Base-by-base conservation (phyloP, 345 rosid species). In the Excoecaria cochinchinensis region DNA sequence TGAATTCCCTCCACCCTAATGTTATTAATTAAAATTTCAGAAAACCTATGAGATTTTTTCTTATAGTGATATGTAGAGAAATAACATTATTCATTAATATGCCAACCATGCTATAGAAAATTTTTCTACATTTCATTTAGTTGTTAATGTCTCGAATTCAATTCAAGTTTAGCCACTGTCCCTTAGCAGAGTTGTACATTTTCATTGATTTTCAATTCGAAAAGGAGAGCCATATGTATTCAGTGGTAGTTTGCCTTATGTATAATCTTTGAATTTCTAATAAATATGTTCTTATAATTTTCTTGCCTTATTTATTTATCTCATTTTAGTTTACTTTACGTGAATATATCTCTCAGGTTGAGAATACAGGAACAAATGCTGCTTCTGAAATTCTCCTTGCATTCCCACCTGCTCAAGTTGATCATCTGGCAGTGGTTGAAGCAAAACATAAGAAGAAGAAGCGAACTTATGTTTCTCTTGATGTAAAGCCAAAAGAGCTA, bases 371-470 rank as follows among this genome's bases (percentile, higher is more conserved):
- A 74, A 85, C 83, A 61, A 61, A 79, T 15, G 75, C 92, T 80
- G 94, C 84, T 76, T 84, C 91, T 66, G 91, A 91, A 69, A 69
- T 96, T 74, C 83, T 96, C 83, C 97, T 96, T 80, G 87, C 99
- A 44, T 96, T 93, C 74, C 85, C 98, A 76, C 93, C 97, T 38
- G 75, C 92, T 4, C 89, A 90, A 76, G 87, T 71, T 60, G 87
- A 92, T 74, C 87, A 86, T 75, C 76, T 96, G 31, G 94, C 99
- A 14, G 72, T 85, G 62, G 82, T 96, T 17, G 90, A 93, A 86
- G 99, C 97, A 60, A 77, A 90, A 82, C 93, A 92, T 82, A 78
- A 87, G 88, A 90, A 89, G 89, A 95, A 87, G 89, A 93, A 87
- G 89, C 91, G 85, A 82, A 73, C 87, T 8, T 86, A 88, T 74